Conservation (phyloP, 495 filamentous ascomycete species). For the Trichoderma gamsii region DNA sequence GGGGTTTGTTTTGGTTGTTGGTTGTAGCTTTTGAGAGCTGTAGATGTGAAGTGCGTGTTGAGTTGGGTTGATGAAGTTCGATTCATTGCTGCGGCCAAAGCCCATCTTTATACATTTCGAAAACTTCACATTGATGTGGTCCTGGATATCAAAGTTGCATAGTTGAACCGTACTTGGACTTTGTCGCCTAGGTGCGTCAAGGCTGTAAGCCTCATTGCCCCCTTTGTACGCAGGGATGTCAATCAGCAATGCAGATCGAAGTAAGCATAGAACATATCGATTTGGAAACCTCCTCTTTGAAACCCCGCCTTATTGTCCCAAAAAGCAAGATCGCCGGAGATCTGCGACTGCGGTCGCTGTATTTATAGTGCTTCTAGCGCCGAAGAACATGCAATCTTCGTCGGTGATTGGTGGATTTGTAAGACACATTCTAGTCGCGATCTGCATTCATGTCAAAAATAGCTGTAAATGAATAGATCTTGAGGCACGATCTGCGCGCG, state of each 20-base stretch:
- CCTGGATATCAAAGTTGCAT: neutral
- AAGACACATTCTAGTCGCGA: neutral
- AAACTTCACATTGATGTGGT: neutral
- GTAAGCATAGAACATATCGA: neutral
- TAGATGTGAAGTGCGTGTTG: neutral
- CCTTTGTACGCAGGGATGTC: neutral
- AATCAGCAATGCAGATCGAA: neutral
- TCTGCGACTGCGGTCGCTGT: neutral
- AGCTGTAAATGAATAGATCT: neutral
- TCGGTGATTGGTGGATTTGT: neutral
- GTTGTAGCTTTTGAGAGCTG: neutral
- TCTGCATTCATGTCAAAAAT: neutral
- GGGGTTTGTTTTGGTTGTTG: neutral
- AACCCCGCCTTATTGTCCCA: neutral
- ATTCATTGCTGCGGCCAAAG: neutral
- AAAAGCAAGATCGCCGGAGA: neutral
- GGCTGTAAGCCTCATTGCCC: neutral
- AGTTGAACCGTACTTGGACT: neutral
- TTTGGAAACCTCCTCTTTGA: neutral
- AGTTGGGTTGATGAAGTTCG: neutral
- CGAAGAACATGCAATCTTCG: neutral
- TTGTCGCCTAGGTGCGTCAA: neutral
- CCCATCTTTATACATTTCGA: neutral
- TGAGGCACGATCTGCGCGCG: neutral
- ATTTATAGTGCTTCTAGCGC: neutral